Base-by-base conservation (phyloP, 2,329 filamentous ascomycete species). In the Botryotinia narcissicola region DNA sequence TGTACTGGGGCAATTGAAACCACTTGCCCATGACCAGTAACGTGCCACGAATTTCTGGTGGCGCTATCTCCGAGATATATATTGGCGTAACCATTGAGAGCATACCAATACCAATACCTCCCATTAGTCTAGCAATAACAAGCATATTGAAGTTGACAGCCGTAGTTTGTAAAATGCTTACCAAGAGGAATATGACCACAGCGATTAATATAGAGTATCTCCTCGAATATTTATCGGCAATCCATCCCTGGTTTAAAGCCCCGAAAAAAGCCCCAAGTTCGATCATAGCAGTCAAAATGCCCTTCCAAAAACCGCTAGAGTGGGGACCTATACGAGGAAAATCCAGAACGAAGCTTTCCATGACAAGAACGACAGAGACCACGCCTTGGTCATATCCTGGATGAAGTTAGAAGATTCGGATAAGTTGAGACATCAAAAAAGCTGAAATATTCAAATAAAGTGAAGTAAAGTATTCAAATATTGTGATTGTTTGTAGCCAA, bases 131-230 rank as follows among this genome's bases (percentile, higher is more conserved):
- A 1, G 84, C 85, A 25, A 81, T 82, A 73, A 86, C 84, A 29
- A 87, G 81, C 85, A 88, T 88, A 4, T 82, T 81, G 74, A 87
- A 87, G 64, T 85, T 82, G 5, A 84, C 79, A 2, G 86, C 83
- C 18, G 83, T 85, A 22, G 86, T 87, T 77, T 88, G 87, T 12
- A 88, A 76, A 1, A 84, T 79, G 8, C 85, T 85, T 0, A 87
- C 87, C 54, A 88, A 68, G 0, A 83, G 84, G 75, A 88, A 88
- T 44, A 88, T 82, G 20, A 79, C 75, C 7, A 87, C 86, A 5
- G 85, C 86, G 1, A 87, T 82, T 1, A 86, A 77, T 40, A 88
- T 87, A 4, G 85, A 85, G 75, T 85, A 86, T 70, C 87, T 86
- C 44, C 86, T 81, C 9, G 85, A 87, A 48, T 86, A 83, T 76